Evolutionary conservation across 2,329 filamentous ascomycete species (phyloP).

Genomic region (Paraphaeosphaeria minitans): DNA sequence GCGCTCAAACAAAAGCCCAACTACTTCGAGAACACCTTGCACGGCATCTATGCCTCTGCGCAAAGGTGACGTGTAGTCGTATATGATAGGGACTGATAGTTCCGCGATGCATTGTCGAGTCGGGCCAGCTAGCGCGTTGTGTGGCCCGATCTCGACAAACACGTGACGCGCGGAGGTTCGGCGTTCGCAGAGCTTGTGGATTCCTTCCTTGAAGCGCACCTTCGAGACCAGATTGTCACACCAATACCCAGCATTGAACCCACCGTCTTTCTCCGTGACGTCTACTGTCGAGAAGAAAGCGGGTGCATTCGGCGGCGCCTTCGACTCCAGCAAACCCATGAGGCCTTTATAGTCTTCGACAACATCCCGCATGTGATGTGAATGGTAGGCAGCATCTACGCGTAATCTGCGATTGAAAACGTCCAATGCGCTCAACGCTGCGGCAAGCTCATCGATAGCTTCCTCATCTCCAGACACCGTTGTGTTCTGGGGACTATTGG

Average conservation of each 20-base stretch:
- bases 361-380: conserved; percentile 15
- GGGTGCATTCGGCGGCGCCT: neutral
- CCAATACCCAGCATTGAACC: neutral
- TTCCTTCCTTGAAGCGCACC: neutral
- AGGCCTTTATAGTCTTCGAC: neutral
- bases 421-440: conserved; percentile 40
- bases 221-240: conserved; percentile 3
- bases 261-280: neutral
- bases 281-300: neutral
- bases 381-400: conserved; percentile 53
- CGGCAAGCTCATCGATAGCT: conserved; percentile 42
- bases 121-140: conserved; percentile 1
- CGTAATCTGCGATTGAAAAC: conserved; percentile 46
- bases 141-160: conserved; percentile 1
- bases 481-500: conserved; percentile 1
- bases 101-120: neutral
- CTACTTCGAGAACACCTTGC: neutral
- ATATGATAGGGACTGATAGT: neutral
- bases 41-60: neutral
- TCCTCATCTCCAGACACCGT: conserved; percentile 48
- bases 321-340: neutral
- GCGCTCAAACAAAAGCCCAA: neutral
- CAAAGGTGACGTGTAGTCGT: conserved; percentile 2
- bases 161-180: neutral
- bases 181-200: neutral